Base-by-base conservation (phyloP, 2,329 filamentous ascomycete species). In the Fusarium veterinarium region DNA sequence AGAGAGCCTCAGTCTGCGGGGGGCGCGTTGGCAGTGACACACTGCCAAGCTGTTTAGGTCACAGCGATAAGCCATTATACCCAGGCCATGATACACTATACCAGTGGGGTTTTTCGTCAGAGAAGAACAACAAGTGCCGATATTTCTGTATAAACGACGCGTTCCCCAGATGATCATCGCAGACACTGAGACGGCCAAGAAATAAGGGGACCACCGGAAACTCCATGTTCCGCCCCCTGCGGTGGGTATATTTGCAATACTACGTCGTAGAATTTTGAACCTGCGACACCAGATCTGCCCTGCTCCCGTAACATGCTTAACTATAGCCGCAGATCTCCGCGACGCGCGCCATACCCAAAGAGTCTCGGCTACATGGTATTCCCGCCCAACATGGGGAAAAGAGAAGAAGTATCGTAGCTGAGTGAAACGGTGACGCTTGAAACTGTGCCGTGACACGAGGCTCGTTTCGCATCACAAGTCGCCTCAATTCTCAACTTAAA, bases 371-470 rank as follows among this genome's bases (percentile, higher is more conserved):
- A 20, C 25, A 56, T 16, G n/a, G 28, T 44, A 44, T 33, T 31
- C n/a, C 46, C 46, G 46, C 28, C 44, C 40, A 31, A 35, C 52
- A 28, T 51, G 35, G 35, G 35, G 28, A 19, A 55, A 14, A 31
- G 14, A 17, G 14, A 37, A 25, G 20, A 42, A 48, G 41, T 37
- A 7, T 10, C 31, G 48, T 35, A 51, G 48, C 48, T 51, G 60
- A 14, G 35, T 68, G 65, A 69, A 69, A 69, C 66, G 48, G 53
- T n/a, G 40, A 35, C 35, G 31, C 42, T 52, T 64, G 64, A 51
- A 67, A 55, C 65, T 56, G 28, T 30, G 57, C 61, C n/a, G 45
- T 31, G 49, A 69, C 12, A 64, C 66, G 40, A 37, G 14, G 45
- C 52, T 37, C 35, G 66, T 69, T 58, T 69, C 52, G 45, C 23